A percentile compares a stretch with the other conserved stretches of the same genome.
Conservation (phyloP, 345 rosid species). For the Eucalyptus rudis region DNA sequence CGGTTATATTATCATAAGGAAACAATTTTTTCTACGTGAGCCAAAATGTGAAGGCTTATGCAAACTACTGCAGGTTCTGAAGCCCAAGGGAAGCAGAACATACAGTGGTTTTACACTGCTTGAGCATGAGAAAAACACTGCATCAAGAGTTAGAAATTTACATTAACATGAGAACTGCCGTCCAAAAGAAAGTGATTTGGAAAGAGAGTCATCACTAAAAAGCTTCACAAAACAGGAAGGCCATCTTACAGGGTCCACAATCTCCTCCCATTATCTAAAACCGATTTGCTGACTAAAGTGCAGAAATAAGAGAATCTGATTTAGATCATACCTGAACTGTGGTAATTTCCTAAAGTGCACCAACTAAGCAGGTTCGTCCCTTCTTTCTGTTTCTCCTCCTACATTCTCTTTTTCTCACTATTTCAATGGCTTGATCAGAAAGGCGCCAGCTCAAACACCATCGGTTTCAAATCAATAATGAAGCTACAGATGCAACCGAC, state of each 20-base stretch:
- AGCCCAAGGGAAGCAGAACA: neutral
- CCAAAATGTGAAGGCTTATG: neutral
- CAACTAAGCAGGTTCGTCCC: neutral
- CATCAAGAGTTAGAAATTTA: neutral
- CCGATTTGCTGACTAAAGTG: neutral
- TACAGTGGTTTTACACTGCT: neutral
- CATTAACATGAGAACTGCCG: neutral
- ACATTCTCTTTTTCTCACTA: neutral
- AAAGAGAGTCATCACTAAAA: neutral
- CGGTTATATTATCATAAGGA: neutral
- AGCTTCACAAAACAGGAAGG: neutral
- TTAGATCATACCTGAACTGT: neutral
- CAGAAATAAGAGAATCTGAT: neutral
- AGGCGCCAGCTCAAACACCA: neutral
- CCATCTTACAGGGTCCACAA: neutral
- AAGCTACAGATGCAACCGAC: neutral
- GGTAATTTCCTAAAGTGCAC: neutral
- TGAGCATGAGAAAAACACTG: neutral
- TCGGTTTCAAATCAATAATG: neutral
- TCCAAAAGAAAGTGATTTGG: neutral
- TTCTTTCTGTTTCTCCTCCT: neutral
- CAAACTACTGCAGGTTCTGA: neutral
- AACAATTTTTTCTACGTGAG: neutral
- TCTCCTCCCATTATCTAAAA: neutral
- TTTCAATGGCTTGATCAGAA: neutral